Evolutionary conservation across 1,284 basidiomycete species (phyloP).

Genomic region (Melampsora larici-populina): DNA sequence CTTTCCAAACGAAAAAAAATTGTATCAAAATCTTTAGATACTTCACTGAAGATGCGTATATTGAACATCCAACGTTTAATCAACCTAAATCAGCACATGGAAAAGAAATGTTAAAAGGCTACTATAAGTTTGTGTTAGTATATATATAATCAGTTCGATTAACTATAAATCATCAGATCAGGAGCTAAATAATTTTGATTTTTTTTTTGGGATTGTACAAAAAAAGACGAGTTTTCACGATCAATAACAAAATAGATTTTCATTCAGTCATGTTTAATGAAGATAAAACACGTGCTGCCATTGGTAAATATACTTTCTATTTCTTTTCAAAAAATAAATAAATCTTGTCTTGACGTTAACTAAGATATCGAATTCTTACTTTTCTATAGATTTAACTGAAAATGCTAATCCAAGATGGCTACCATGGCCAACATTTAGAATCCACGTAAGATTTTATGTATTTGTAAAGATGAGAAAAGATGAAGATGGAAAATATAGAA

Average conservation of each 20-base stretch:
- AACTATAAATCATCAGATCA: not conserved
- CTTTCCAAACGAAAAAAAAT: no score
- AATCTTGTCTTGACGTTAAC: not conserved
- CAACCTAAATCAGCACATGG: conserved; percentile 20
- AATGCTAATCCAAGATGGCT: not conserved
- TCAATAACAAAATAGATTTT: conserved; percentile 35
- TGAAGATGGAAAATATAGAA: conserved; percentile 28
- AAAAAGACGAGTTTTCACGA: conserved; percentile 26
- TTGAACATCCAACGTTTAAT: conserved; percentile 26
- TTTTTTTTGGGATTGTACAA: no score
- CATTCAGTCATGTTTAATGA: conserved; percentile 38
- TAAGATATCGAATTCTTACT: not conserved
- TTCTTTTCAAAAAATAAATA: no score
- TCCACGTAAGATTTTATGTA: not conserved
- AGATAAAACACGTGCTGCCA: no score
- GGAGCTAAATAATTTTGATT: no score
- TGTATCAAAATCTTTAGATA: conserved; percentile 20
- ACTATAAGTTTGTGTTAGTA: conserved; percentile 28
- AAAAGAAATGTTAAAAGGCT: conserved; percentile 21
- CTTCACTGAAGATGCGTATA: conserved; percentile 36
- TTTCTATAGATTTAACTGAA: not conserved
- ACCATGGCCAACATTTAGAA: not conserved
- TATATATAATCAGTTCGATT: no score
- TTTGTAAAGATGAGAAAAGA: conserved; percentile 30
- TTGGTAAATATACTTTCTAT: no score